Conservation (phyloP, 257 asterid genomes). For the Solanum piurae region DNA sequence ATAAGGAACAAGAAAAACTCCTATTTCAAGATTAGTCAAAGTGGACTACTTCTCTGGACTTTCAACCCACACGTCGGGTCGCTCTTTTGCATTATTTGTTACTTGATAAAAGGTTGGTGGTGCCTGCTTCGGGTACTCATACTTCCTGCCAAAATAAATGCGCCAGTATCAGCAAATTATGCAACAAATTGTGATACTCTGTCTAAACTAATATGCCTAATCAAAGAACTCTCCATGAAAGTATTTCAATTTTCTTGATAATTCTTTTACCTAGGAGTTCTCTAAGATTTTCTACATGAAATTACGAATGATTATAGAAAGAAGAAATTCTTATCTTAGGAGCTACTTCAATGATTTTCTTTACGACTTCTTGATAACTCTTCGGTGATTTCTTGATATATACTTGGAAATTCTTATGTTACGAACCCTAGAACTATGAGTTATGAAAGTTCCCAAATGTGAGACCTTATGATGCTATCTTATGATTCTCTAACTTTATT, state of each 20-base stretch:
- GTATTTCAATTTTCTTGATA: background rate
- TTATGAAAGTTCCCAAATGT: background rate
- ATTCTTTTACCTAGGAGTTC: background rate
- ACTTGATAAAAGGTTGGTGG: slow-evolving; percentile 94
- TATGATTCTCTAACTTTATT: background rate
- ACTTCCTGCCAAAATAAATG: slow-evolving; percentile 43
- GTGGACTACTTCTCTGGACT: slow-evolving; percentile 85
- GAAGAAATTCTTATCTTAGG: background rate
- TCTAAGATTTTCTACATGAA: background rate
- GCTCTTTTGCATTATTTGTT: slow-evolving; percentile 86
- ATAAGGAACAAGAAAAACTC: background rate
- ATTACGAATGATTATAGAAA: too few relatives aligned
- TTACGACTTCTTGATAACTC: background rate
- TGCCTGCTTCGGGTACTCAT: slow-evolving; percentile 76
- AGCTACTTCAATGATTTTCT: background rate
- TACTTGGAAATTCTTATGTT: background rate
- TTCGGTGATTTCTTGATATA: background rate
- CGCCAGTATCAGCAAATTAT: background rate
- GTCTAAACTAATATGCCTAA: background rate
- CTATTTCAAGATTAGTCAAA: background rate
- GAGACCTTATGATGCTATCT: background rate
- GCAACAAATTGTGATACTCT: background rate
- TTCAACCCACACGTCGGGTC: slow-evolving; percentile 99
- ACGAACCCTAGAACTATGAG: background rate
- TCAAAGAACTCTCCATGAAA: background rate